Base-by-base conservation (phyloP, 768 basidiomycete genomes). In the Tephrocybe rancida region DNA sequence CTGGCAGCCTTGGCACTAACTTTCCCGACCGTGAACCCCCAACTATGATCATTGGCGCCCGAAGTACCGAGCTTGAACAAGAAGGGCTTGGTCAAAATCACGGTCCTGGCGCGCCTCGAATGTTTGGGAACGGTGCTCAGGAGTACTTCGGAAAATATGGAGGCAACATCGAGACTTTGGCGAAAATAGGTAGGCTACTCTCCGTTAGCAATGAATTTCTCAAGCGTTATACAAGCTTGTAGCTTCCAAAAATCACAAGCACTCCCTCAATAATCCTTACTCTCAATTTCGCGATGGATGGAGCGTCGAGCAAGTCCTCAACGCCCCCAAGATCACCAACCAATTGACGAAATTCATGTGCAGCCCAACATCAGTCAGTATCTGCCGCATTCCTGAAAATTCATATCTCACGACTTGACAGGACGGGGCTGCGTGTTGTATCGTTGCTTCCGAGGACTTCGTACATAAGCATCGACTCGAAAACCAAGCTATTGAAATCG, bases 401-500 rank as follows among this genome's bases (percentile, higher is more conserved):
- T 29, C 9, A n/a, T 13, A 9, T 9, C 16, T 52, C 11, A 19
- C 42, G 21, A 47, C 24, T 53, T 44, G 16, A 34, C 44, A 88
- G 88, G 87, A 90, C 59, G 87, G 87, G 19, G 87, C 87, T 21
- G 88, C 87, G 1, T 86, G 85, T 58, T 88, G 87, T 54, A 78
- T 94, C 49, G 75, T 94, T 24, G 90, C 85, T 4, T 90, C 88
- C 0, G 90, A 92, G 63, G 81, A 79, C 30, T 93, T 93, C 60
- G 88, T 94, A 6, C 86, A 82, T 44, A 66, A 71, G 0, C 84
- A 91, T 60, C 72, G 75, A 11, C 82, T 93, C 8, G 86, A 92
- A 70, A 94, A 92, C 64, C 92, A 94, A 63, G 90, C 90, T 14
- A 90, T 92, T 56, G 92, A 94, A 64, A 85, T 95, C 43, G 83